Conservation (phyloP, 805 yeast genomes). For the Candida odintsovae region DNA sequence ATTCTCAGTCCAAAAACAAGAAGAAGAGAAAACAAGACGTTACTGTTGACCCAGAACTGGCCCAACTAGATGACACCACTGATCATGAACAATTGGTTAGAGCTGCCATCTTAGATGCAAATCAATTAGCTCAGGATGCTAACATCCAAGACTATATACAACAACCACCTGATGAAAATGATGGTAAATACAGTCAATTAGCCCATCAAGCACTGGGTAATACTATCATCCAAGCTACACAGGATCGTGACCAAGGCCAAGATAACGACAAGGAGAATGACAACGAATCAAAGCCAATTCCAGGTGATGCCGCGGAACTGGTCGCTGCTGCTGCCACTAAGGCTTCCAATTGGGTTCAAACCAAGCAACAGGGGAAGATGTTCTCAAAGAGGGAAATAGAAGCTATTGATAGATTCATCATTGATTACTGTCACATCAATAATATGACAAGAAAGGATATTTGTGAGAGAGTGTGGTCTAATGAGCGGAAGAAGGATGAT, state of each 20-base stretch:
- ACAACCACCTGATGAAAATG: constrained; percentile 17
- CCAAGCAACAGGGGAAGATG: constrained; percentile 22
- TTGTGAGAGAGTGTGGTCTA: constrained; percentile 83
- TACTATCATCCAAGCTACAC: constrained; percentile 23
- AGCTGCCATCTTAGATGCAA: constrained; percentile 65
- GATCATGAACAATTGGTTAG: constrained; percentile 64
- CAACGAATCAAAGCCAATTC: neutral
- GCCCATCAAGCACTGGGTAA: constrained; percentile 11
- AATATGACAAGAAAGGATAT: constrained; percentile 60
- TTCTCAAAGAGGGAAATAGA: constrained; percentile 62
- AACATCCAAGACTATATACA: constrained; percentile 26
- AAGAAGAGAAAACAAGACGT: constrained; percentile 11
- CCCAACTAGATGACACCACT: constrained; percentile 39
- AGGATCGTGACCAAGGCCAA: neutral
- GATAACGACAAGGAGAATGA: neutral
- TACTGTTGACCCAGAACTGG: constrained; percentile 55
- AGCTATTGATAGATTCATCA: constrained; percentile 68
- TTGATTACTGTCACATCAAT: constrained; percentile 60
- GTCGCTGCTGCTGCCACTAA: constrained; percentile 39
- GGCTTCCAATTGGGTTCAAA: constrained; percentile 30
- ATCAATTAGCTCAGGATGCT: constrained; percentile 48
- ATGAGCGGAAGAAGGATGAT: constrained; percentile 76
- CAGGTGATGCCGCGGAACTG: constrained; percentile 25
- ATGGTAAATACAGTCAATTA: constrained; percentile 3
- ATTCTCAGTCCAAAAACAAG: neutral